Evolutionary conservation across 345 rosid species (phyloP).

Genomic region (Acer campestre): DNA sequence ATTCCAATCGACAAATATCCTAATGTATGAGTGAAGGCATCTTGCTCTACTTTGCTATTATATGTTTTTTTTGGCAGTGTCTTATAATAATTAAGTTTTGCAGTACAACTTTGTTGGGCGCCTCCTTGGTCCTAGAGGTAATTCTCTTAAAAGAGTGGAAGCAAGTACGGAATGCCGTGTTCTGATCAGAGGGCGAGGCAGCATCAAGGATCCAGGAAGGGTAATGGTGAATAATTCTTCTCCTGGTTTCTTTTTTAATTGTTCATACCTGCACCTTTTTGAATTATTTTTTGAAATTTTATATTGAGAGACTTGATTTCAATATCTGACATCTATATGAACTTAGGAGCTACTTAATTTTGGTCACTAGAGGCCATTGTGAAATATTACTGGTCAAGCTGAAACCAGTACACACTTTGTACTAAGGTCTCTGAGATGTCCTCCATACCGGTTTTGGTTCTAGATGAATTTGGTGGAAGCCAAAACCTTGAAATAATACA

Average conservation of each 20-base stretch:
- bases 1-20: slow-evolving; percentile 91
- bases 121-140: slow-evolving; percentile 96
- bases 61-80: slow-evolving; percentile 23
- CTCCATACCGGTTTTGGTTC: too few species aligned
- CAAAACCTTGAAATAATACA: too few species aligned
- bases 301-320: too few species aligned
- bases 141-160: slow-evolving; percentile 97
- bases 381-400: too few species aligned
- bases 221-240: slow-evolving; percentile 36
- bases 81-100: slow-evolving; percentile 21
- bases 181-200: slow-evolving; percentile 92
- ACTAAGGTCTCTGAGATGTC: too few species aligned
- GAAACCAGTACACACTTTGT: too few species aligned
- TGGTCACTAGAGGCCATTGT: too few species aligned
- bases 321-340: too few species aligned
- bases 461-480: too few species aligned
- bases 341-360: too few species aligned
- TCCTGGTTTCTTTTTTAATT: background rate
- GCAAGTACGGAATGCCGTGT: slow-evolving; percentile 93
- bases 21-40: slow-evolving; percentile 50
- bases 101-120: slow-evolving; percentile 99
- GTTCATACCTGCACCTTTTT: slow-evolving; percentile 13
- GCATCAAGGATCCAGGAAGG: slow-evolving; percentile 87
- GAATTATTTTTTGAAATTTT: background rate
- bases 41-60: background rate